A percentile compares a stretch with the other conserved stretches of the same genome.
phyloP scores from a whole-genome alignment of 495 filamentous ascomycete genomes.

The Talaromyces ruber region DNA sequence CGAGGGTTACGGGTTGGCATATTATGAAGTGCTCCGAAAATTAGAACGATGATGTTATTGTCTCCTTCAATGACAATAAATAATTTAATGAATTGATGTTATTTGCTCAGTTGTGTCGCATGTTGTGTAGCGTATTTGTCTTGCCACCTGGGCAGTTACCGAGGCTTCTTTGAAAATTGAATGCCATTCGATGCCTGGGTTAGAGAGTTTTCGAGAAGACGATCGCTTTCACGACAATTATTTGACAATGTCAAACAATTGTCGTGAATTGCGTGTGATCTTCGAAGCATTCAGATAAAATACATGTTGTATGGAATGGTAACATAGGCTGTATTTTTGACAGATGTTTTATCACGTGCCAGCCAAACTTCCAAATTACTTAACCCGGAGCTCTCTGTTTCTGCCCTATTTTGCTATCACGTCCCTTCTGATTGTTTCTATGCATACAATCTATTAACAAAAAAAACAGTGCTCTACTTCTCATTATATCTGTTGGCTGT shows the following conservation, averaged over 20 bases:
- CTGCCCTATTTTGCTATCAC: conserved; percentile 5
- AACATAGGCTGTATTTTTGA: neutral
- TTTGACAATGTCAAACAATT: neutral
- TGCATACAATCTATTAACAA: neutral
- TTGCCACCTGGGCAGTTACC: neutral
- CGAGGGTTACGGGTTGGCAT: neutral
- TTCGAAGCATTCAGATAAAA: neutral
- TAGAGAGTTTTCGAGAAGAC: too few species aligned
- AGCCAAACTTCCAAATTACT: conserved; percentile 1
- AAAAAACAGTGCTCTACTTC: neutral
- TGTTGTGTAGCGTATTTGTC: neutral
- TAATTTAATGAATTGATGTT: conserved; percentile 3
- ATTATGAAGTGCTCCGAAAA: neutral
- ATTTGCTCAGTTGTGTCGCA: neutral
- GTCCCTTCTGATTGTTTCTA: neutral
- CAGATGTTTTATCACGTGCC: neutral
- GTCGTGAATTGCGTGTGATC: neutral
- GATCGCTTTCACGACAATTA: neutral
- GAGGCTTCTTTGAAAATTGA: neutral
- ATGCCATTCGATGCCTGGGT: too few species aligned
- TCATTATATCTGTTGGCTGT: neutral
- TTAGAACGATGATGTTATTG: conserved; percentile 1
- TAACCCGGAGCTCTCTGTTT: neutral
- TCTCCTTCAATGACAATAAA: neutral
- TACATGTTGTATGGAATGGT: neutral